Base-by-base conservation (phyloP, 192 early-diverging fungal genomes). In the Dimargaris cristalligena region DNA sequence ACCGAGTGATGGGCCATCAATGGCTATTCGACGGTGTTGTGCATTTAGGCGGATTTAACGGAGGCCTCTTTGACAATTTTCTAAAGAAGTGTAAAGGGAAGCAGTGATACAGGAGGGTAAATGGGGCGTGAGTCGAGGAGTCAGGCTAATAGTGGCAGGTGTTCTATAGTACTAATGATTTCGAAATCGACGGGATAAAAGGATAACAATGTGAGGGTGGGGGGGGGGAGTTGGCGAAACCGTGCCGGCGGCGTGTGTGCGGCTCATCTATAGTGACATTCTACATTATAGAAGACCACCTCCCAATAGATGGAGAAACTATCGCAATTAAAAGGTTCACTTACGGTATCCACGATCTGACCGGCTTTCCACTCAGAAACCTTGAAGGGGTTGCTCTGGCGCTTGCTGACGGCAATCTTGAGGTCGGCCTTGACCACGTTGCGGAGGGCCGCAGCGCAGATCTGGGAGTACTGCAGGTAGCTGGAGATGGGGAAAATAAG, bases 381-480 rank as follows among this genome's bases (percentile, higher is more conserved):
- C 72, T 86, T 88, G 62, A 87, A 69, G 48, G 73, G 71, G 69
- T 85, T 78, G 64, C 86, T 80, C 61, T 93, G 82, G 56, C 88
- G 79, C 68, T 80, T 80, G 68, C 81, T 56, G 60, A 85, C 86
- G 34, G 67, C 63, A 49, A 77, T 62, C 63, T 80, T 80, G 47
- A 73, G 66, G 52, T 90, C 84, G 28, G 79, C 81, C 80, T 88
- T 89, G 64, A 93, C 73, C n/a, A 83, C 74, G 75, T 82, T 84
- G 64, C 90, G 84, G 59, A 91, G 78, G 59, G 85, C 81, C 47
- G 75, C 72, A 59, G 90, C 85, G 65, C 82, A 79, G 65, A 90
- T 79, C 73, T 88, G 83, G 62, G 80, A 72, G 74, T 87, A 89
- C 69, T 88, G 81, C 62, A 93, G 74, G 76, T 93, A 93, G 66